phyloP scores from a whole-genome alignment of 192 early-diverging fungal species.

The Allomyces arbusculus region DNA sequence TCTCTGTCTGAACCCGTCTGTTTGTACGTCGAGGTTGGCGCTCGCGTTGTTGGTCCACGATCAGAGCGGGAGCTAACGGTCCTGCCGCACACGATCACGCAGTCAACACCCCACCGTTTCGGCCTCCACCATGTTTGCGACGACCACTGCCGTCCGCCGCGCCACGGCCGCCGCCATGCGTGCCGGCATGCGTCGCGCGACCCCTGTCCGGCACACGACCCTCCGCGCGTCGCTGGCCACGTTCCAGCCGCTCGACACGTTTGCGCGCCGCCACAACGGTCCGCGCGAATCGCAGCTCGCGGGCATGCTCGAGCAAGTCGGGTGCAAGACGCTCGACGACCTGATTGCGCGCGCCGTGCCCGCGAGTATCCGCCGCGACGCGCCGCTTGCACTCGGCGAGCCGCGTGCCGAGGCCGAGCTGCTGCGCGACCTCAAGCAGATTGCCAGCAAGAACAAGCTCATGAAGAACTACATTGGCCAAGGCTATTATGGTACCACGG shows the following conservation, averaged over 20 bases:
- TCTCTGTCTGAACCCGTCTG: too few relatives aligned
- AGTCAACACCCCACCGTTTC: too few relatives aligned
- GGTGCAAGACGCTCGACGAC: slow-evolving; percentile 57
- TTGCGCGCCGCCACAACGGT: slow-evolving; percentile 75
- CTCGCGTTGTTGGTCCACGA: too few relatives aligned
- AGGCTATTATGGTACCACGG: slow-evolving; percentile 79
- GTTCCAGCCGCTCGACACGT: slow-evolving; percentile 28
- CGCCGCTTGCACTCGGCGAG: slow-evolving; percentile 50
- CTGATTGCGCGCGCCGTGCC: slow-evolving; percentile 73
- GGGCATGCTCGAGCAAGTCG: slow-evolving; percentile 64
- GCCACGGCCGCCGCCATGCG: too few relatives aligned
- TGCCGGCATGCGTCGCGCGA: too few relatives aligned
- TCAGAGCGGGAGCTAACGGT: too few relatives aligned
- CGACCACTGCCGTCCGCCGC: too few relatives aligned
- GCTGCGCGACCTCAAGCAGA: slow-evolving; percentile 55
- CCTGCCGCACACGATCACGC: too few relatives aligned
- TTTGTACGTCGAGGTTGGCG: too few relatives aligned
- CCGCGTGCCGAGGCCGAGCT: slow-evolving; percentile 69
- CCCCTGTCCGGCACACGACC: too few relatives aligned
- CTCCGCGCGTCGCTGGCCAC: too few relatives aligned
- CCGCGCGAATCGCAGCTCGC: slow-evolving; percentile 50
- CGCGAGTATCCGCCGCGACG: slow-evolving; percentile 46
- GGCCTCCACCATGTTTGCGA: too few relatives aligned
- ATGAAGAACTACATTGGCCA: slow-evolving; percentile 85
- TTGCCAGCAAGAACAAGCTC: slow-evolving; percentile 81